These are phyloP conservation scores for Naganishia kalamii DNA, from an alignment of 768 basidiomycete genomes.

Conservation along the genomic window DNA sequence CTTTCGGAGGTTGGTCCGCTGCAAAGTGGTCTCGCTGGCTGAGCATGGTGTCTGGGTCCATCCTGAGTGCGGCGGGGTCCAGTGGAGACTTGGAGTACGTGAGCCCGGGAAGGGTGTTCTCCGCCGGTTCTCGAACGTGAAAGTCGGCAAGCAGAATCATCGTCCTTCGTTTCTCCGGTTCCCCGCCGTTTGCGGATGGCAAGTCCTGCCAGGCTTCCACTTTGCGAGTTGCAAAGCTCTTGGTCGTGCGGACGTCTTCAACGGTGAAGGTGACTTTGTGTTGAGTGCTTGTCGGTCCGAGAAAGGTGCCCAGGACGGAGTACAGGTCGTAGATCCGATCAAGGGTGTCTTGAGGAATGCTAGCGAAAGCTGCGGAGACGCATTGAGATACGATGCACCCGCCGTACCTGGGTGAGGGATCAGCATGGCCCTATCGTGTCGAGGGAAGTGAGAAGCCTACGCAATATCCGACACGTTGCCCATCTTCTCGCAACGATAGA, in stretches of 20 bases:
- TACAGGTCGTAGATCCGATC: constrained; percentile 20
- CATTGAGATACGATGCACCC: neutral
- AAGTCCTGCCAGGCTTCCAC: constrained; percentile 23
- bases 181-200: neutral
- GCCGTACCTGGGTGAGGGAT: too few species aligned
- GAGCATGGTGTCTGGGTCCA: neutral
- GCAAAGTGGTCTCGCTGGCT: neutral
- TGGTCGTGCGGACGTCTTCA: constrained; percentile 21
- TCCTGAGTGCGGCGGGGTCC: neutral
- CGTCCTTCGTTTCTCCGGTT: neutral
- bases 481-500: neutral
- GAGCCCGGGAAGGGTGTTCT: neutral
- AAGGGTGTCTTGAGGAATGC: neutral
- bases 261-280: constrained; percentile 19
- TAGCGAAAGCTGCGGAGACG: constrained; percentile 5
- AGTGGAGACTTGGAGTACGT: constrained; percentile 16
- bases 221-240: constrained; percentile 21
- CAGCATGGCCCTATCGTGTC: too few species aligned
- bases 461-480: neutral
- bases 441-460: neutral
- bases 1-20: neutral
- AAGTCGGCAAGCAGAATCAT: constrained; percentile 24
- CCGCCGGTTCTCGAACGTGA: constrained; percentile 18
- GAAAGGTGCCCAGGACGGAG: constrained; percentile 26
- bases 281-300: constrained; percentile 25